phyloP scores from a whole-genome alignment of 768 basidiomycete species.

The Boletus edulis region DNA sequence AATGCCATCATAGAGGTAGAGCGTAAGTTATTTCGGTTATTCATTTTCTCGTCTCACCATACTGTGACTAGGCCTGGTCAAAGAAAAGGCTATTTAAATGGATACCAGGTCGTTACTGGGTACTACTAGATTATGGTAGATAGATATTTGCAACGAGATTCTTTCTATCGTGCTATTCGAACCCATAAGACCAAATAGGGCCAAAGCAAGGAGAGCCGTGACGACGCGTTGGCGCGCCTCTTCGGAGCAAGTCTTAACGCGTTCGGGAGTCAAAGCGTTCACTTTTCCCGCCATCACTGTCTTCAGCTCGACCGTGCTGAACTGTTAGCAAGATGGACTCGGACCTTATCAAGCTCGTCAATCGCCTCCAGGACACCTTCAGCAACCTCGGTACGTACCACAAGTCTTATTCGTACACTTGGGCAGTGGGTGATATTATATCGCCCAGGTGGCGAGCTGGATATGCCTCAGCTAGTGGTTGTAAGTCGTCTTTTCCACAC shows the following conservation, averaged over 20 bases:
- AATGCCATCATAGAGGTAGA: constrained; percentile 88
- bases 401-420: not conserved
- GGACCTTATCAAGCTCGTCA: constrained; percentile 91
- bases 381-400: constrained; percentile 70
- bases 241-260: constrained; percentile 13
- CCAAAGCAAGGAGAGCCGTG: constrained; percentile 31
- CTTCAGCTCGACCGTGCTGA: not conserved
- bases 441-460: constrained; percentile 75
- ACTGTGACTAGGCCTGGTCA: constrained; percentile 71
- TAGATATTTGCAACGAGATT: not conserved
- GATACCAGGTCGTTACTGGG: constrained; percentile 12
- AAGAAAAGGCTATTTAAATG: constrained; percentile 85
- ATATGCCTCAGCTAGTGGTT: constrained; percentile 90
- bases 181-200: constrained; percentile 16
- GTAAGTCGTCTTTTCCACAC: constrained; percentile 44
- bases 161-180: constrained; percentile 6
- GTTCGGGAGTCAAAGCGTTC: constrained; percentile 7
- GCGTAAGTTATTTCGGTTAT: constrained; percentile 56
- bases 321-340: constrained; percentile 68
- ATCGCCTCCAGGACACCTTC: constrained; percentile 93
- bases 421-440: constrained; percentile 9
- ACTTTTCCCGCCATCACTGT: constrained; percentile 4
- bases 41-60: not conserved
- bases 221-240: constrained; percentile 29
- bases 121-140: constrained; percentile 33